A percentile compares a stretch with the other conserved stretches of the same genome.
Conservation (phyloP, 306 rosid species). For the Quercus parvula region DNA sequence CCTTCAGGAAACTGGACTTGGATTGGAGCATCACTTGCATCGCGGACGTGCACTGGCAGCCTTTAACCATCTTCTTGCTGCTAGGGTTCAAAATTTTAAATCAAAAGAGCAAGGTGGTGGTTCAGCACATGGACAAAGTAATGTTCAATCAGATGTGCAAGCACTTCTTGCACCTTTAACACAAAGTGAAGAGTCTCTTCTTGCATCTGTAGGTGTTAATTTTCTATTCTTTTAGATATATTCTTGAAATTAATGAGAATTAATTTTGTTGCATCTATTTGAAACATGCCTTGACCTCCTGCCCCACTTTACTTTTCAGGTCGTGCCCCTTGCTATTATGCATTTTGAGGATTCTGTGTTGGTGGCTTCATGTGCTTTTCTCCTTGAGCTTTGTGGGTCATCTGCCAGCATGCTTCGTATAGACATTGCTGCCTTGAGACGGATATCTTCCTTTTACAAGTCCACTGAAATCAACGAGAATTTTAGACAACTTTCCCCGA, state of each 20-base stretch:
- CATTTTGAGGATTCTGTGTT: slow-evolving; percentile 86
- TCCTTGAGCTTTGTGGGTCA: slow-evolving; percentile 85
- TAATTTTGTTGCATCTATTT: slow-evolving; percentile 9
- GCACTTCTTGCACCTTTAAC: slow-evolving; percentile 73
- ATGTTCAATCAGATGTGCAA: slow-evolving; percentile 79
- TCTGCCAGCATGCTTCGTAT: slow-evolving; percentile 77
- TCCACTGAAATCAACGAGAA: slow-evolving; percentile 53
- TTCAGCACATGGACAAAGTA: slow-evolving; percentile 54
- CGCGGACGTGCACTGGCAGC: slow-evolving; percentile 92
- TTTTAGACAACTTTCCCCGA: slow-evolving; percentile 56
- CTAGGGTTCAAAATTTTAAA: slow-evolving; percentile 72
- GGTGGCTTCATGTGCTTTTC: slow-evolving; percentile 87
- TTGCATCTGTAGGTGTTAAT: slow-evolving; percentile 65
- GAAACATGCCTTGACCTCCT: slow-evolving; percentile 13
- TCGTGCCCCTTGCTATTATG: slow-evolving; percentile 74
- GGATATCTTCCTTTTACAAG: slow-evolving; percentile 72
- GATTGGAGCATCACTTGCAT: slow-evolving; percentile 89
- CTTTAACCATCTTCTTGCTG: slow-evolving; percentile 70
- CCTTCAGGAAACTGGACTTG: slow-evolving; percentile 76
- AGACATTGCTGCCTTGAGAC: slow-evolving; percentile 79
- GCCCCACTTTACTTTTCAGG: slow-evolving; percentile 48
- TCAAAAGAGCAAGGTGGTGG: slow-evolving; percentile 50
- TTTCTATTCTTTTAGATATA: not conserved
- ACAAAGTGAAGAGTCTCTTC: slow-evolving; percentile 63
- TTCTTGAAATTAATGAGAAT: slow-evolving; percentile 6